Evolutionary conservation across 768 basidiomycete genomes (phyloP), one percentile per base, ranked within the genome.

Genomic region (Mycena leptocephala): DNA sequence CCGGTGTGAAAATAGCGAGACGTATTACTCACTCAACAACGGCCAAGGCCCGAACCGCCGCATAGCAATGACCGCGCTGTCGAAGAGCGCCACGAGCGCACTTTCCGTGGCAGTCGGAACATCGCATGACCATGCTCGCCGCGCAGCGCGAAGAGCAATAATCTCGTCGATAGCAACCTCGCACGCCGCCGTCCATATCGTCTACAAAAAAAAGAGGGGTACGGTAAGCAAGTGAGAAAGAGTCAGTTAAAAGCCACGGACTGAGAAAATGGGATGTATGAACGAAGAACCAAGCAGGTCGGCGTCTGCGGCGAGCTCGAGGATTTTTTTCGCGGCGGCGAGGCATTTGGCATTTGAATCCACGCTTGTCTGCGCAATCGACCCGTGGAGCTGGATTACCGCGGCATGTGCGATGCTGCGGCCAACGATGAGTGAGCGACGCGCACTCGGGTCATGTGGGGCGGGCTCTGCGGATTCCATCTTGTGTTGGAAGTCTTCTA

Each of bases 331-430:
- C 11, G 77, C 77, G 8, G 77, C 77, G 26, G 48, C 53, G 22
- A 75, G 35, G 30, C 61, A 59, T n/a, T 65, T 75, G 24, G 56
- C 58, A 32, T 70, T 69, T 6, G 77, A 78, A 13, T n/a, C 26
- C 20, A 20, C 9, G 30, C 55, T 66, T 9, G 46, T 59, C 20
- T 51, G 51, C 22, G 48, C 65, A 22, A 78, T 69, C 20, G 39
- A 39, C 6, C 66, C 55, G 61, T 79, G 78, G 28, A 79, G 79
- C 64, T 76, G 69, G 24, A 78, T 72, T 5, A 32, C n/a, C 9
- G 77, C 77, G 1, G 77, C 68, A 32, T 78, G 70, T 5, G 74
- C 74, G 39, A 77, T 70, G 56, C 70, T 73, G 59, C 35, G 71
- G 6, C 65, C 74, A 2, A 75, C 61, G 62, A 77, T 10, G 18